Conservation (phyloP, 2,329 filamentous ascomycete genomes). For the Colletotrichum shisoi region DNA sequence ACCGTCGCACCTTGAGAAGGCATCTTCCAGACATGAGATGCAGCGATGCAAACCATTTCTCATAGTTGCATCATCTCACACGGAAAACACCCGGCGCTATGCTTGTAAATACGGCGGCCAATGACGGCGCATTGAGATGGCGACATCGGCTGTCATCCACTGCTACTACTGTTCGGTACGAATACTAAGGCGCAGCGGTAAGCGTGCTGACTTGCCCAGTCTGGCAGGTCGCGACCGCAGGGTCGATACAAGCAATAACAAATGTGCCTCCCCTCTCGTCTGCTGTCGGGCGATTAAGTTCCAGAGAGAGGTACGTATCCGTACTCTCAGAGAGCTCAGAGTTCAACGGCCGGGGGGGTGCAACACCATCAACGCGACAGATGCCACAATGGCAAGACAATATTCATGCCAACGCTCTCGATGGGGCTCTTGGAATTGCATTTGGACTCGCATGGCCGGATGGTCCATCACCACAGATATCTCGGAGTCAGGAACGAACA, state of each 20-base stretch:
- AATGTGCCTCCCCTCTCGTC: neutral
- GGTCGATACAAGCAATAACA: slow-evolving; percentile 5
- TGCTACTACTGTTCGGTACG: neutral
- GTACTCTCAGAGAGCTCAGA: neutral
- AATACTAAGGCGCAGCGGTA: neutral
- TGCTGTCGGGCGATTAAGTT: slow-evolving; percentile 2
- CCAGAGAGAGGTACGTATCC: neutral
- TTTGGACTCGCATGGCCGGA: slow-evolving; percentile 26
- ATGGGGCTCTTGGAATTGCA: slow-evolving; percentile 32
- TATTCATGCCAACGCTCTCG: slow-evolving; percentile 30
- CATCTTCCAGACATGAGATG: slow-evolving; percentile 25
- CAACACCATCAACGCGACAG: slow-evolving; percentile 13
- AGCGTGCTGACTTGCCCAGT: slow-evolving; percentile 18
- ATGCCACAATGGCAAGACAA: slow-evolving; percentile 37
- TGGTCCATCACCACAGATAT: slow-evolving; percentile 10
- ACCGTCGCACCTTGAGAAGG: slow-evolving; percentile 23
- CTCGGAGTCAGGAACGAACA: neutral
- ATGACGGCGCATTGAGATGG: slow-evolving; percentile 1
- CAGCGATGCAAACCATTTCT: slow-evolving; percentile 9
- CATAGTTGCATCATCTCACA: neutral
- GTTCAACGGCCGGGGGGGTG: slow-evolving; percentile 18
- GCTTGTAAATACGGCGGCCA: neutral
- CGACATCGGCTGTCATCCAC: neutral
- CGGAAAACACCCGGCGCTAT: neutral
- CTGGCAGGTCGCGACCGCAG: slow-evolving; percentile 25